Percentiles rank a stretch among this genome's conserved stretches.
Conservation (phyloP, 345 rosid genomes). For the Firmiana major region DNA sequence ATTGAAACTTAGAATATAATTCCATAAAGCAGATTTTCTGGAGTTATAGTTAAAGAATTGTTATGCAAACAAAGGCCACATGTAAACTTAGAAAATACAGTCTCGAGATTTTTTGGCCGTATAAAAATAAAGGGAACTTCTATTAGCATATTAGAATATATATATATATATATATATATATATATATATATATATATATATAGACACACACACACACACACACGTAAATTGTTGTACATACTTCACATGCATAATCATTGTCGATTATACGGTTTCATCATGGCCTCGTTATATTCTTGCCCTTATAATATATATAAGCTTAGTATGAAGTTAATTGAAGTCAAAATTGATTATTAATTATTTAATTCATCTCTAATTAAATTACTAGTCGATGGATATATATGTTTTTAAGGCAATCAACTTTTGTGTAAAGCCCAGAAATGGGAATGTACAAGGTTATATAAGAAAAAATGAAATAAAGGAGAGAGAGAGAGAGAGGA, state of each 20-base stretch:
- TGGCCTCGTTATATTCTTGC: neutral
- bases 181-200: too few species aligned
- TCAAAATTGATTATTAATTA: neutral
- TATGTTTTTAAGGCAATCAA: neutral
- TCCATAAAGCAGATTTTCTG: too few species aligned
- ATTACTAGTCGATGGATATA: neutral
- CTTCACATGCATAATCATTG: neutral
- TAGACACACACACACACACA: too few species aligned
- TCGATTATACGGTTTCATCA: neutral
- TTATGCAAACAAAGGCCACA: too few species aligned
- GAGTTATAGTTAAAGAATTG: too few species aligned
- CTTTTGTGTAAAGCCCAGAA: neutral
- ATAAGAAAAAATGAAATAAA: neutral
- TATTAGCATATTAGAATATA: too few species aligned
- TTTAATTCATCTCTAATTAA: neutral
- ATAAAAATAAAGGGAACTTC: too few species aligned
- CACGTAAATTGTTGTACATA: neutral
- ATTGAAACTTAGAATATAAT: too few species aligned
- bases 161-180: too few species aligned
- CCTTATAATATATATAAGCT: neutral
- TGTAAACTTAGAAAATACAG: too few species aligned
- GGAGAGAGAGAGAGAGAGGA: neutral
- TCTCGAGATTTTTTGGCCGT: too few species aligned
- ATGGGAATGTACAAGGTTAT: neutral
- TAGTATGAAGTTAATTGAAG: neutral